A percentile compares a stretch with the other conserved stretches of the same genome.
Conservation (phyloP, 169 alveolate genomes). For the Eimeria necatrix region DNA sequence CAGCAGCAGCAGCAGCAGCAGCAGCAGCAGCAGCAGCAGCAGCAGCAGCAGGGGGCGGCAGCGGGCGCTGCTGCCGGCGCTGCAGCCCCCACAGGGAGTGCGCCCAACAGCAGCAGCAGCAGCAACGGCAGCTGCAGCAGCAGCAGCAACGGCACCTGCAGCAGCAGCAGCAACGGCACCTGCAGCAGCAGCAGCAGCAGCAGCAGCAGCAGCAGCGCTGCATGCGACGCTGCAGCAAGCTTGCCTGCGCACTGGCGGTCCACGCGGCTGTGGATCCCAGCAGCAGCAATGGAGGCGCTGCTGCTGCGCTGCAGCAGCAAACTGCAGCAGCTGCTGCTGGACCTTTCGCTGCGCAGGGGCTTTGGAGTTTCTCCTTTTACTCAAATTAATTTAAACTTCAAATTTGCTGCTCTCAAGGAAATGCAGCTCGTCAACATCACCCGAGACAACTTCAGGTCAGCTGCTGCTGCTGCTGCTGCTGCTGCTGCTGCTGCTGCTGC, state of each 20-base stretch:
- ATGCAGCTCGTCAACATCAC: background rate
- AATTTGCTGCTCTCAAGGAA: background rate
- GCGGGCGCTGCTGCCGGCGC: background rate
- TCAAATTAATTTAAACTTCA: background rate
- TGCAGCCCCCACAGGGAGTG: background rate
- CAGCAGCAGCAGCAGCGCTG: background rate
- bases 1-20: slow-evolving; percentile 49
- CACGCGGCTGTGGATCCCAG: background rate
- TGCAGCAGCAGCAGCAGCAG: slow-evolving; percentile 36
- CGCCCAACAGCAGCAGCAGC: background rate
- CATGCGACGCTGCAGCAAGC: background rate
- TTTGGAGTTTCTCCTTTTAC: slow-evolving; percentile 2
- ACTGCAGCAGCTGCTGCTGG: slow-evolving; percentile 41
- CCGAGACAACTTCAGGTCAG: slow-evolving; percentile 22
- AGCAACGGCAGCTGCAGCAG: background rate
- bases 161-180: slow-evolving; percentile 1
- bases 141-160: background rate
- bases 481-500: background rate
- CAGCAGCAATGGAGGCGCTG: slow-evolving; percentile 1
- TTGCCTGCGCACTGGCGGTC: background rate
- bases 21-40: slow-evolving; percentile 32
- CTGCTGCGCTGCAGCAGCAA: slow-evolving; percentile 63
- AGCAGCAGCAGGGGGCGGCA: slow-evolving; percentile 10
- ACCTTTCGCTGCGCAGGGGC: background rate
- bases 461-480: background rate